These are phyloP conservation scores for Astrothelium subdiscretum DNA, from an alignment of 495 filamentous ascomycete species.

Conservation along the genomic window DNA sequence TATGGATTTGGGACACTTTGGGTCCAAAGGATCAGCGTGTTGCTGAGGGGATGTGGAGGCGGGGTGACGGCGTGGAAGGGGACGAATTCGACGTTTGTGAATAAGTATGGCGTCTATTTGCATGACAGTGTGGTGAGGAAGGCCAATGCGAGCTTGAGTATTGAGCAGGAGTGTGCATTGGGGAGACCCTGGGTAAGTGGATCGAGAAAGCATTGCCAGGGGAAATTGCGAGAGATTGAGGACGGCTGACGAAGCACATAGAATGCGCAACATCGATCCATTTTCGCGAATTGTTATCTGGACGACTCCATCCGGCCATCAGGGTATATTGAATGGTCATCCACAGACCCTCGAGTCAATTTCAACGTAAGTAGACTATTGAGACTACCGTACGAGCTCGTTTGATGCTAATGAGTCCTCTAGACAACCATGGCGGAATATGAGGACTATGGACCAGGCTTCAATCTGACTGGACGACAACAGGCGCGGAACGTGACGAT, in stretches of 20 bases:
- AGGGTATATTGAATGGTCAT: conserved; percentile 46
- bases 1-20: conserved; percentile 22
- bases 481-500: conserved; percentile 31
- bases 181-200: conserved; percentile 40
- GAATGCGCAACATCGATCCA: conserved; percentile 41
- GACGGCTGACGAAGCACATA: conserved; percentile 46
- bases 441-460: conserved; percentile 41
- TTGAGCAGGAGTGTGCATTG: conserved; percentile 41
- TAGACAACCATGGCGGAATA: conserved; percentile 47
- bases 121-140: conserved; percentile 36
- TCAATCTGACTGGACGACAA: conserved; percentile 37
- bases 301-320: conserved; percentile 38
- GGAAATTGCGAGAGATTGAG: conserved; percentile 38
- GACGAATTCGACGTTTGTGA: conserved; percentile 48
- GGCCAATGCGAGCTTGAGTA: conserved; percentile 39
- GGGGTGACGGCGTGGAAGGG: conserved; percentile 58
- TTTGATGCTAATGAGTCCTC: not conserved
- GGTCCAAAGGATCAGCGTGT: conserved; percentile 17
- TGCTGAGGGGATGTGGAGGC: conserved; percentile 45
- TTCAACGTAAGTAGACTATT: conserved; percentile 11
- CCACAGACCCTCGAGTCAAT: conserved; percentile 28
- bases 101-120: conserved; percentile 54
- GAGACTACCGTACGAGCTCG: not conserved
- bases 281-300: conserved; percentile 42
- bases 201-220: conserved; percentile 39